phyloP scores from a whole-genome alignment of 2,329 filamentous ascomycete species.

The Helotiales sp. region DNA sequence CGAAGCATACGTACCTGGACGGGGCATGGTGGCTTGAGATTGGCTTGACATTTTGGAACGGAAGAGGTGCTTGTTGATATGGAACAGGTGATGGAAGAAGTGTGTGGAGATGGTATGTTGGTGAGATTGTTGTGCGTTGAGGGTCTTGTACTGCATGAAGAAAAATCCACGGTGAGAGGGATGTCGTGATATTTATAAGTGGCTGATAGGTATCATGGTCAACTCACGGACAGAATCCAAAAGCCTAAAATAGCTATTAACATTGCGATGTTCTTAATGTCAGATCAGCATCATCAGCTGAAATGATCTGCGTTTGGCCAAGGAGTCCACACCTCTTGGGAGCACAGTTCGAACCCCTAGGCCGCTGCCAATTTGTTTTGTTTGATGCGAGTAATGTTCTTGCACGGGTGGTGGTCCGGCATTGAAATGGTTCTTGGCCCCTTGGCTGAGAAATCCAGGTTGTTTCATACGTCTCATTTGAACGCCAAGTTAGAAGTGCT shows the following conservation, averaged over 20 bases:
- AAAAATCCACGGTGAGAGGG: not conserved
- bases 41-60: not conserved
- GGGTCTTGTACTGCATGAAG: not conserved
- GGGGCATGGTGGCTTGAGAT: slow-evolving; percentile 6
- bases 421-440: not conserved
- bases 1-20: not conserved
- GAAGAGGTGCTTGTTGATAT: not conserved
- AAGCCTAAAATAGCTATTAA: not conserved
- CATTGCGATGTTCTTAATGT: not conserved
- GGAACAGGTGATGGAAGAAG: not conserved
- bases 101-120: not conserved
- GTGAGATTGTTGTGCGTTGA: not conserved
- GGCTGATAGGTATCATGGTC: not conserved
- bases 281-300: not conserved
- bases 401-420: not conserved
- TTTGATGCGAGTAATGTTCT: not conserved
- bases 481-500: not conserved
- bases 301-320: slow-evolving; percentile 7
- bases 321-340: not conserved
- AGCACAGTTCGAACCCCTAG: not conserved
- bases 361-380: not conserved
- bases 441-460: not conserved
- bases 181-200: not conserved
- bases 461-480: slow-evolving; percentile 2
- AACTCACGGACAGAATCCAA: not conserved